Conservation (phyloP, 2,329 filamentous ascomycete species). For the Aspergillus novoparasiticus region DNA sequence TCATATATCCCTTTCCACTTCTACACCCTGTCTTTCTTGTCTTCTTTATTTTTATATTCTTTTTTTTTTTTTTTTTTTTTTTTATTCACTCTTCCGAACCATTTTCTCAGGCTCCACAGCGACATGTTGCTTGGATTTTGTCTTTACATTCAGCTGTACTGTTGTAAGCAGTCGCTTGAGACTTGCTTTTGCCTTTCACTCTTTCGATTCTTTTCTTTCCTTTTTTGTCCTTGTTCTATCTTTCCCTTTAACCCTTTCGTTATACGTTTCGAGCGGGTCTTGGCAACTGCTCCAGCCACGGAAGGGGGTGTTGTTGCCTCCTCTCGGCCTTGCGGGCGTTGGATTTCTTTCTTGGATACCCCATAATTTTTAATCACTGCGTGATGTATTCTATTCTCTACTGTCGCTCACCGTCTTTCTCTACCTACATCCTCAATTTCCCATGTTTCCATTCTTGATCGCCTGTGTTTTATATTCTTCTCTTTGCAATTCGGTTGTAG, state of each 20-base stretch:
- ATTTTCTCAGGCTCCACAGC: neutral
- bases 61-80: neutral
- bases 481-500: neutral
- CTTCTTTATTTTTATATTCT: neutral
- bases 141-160: neutral
- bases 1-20: neutral
- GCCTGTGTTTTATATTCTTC: neutral
- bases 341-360: conserved; percentile 29
- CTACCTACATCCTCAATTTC: neutral
- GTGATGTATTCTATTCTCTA: conserved; percentile 19
- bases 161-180: neutral
- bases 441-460: neutral
- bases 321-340: conserved; percentile 19
- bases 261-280: conserved; percentile 19
- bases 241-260: conserved; percentile 1
- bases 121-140: neutral
- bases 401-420: conserved; percentile 3
- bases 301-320: neutral
- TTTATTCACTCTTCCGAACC: neutral
- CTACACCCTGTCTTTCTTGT: neutral
- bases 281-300: conserved; percentile 13
- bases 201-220: conserved; percentile 10
- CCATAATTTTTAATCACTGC: conserved; percentile 27
- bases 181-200: conserved; percentile 4
- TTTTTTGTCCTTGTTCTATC: conserved; percentile 2